These are phyloP conservation scores for Mycena maculata DNA, from an alignment of 768 basidiomycete species.

Conservation along the genomic window DNA sequence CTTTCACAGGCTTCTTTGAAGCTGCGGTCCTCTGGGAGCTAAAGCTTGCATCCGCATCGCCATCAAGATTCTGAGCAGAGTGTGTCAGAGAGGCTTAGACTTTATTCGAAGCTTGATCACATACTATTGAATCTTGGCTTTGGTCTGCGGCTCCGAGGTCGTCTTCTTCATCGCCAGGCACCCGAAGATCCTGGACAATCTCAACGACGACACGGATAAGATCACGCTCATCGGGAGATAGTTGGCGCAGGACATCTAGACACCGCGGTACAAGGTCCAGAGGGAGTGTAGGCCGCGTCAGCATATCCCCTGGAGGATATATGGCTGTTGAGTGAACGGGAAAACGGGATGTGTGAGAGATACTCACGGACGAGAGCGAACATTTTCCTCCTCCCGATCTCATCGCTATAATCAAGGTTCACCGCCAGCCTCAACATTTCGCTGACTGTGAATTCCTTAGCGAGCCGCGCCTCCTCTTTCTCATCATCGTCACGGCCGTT, in stretches of 20 bases:
- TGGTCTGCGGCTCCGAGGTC: conserved; percentile 51
- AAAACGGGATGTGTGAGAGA: not conserved
- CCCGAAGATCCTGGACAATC: conserved; percentile 84
- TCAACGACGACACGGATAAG: conserved; percentile 91
- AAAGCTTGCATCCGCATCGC: conserved; percentile 42
- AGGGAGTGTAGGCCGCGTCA: conserved; percentile 77
- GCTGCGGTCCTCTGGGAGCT: conserved; percentile 41
- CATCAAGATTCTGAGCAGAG: conserved; percentile 26
- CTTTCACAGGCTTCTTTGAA: conserved; percentile 44
- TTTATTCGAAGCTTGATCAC: not conserved
- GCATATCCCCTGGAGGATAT: conserved; percentile 74
- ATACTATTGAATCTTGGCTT: conserved; percentile 31
- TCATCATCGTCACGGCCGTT: conserved; percentile 51
- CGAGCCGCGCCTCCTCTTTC: conserved; percentile 60
- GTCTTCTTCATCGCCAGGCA: conserved; percentile 54
- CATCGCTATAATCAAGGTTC: conserved; percentile 90
- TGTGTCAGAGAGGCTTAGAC: not conserved
- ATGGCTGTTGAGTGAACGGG: conserved; percentile 5
- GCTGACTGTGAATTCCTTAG: conserved; percentile 75
- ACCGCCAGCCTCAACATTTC: conserved; percentile 86
- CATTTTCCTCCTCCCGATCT: conserved; percentile 91
- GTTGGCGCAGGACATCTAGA: conserved; percentile 82
- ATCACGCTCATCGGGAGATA: conserved; percentile 83
- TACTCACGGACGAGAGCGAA: conserved; percentile 84
- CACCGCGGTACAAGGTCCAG: conserved; percentile 76